phyloP scores from a whole-genome alignment of 164 flowering plant species.

The Platanus orientalis region DNA sequence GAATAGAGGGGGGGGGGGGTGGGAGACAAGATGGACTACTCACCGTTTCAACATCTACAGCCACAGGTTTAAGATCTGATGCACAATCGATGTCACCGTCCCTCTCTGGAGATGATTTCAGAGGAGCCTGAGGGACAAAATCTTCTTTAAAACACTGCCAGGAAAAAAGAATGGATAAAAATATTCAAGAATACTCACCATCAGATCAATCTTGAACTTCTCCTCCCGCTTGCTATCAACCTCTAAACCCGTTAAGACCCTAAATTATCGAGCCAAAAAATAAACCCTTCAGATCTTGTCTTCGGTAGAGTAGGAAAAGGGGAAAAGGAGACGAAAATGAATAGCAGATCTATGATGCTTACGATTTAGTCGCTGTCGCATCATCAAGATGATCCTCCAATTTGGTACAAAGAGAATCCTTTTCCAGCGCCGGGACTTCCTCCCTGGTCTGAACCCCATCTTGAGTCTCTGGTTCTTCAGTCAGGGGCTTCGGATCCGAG shows the following conservation, averaged over 20 bases:
- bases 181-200: conserved; percentile 48
- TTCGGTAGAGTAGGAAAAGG: no score
- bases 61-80: conserved; percentile 36
- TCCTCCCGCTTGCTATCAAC: conserved; percentile 47
- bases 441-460: conserved; percentile 20
- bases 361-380: conserved; percentile 34
- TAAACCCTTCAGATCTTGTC: neutral
- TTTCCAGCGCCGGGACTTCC: conserved; percentile 32
- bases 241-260: conserved; percentile 39
- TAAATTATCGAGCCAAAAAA: conserved; percentile 18
- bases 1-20: no score
- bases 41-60: conserved; percentile 34
- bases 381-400: conserved; percentile 29
- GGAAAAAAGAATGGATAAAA: neutral
- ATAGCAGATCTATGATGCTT: conserved; percentile 17
- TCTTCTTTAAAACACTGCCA: neutral
- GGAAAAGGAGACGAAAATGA: neutral
- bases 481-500: conserved; percentile 31
- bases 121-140: conserved; percentile 43
- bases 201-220: conserved; percentile 87
- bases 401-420: conserved; percentile 33
- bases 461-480: conserved; percentile 30
- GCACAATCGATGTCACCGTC: conserved; percentile 36
- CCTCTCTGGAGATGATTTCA: conserved; percentile 65
- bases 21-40: no score